Evolutionary conservation across 2,329 filamentous ascomycete genomes (phyloP).

Genomic region (Onygena corvina): DNA sequence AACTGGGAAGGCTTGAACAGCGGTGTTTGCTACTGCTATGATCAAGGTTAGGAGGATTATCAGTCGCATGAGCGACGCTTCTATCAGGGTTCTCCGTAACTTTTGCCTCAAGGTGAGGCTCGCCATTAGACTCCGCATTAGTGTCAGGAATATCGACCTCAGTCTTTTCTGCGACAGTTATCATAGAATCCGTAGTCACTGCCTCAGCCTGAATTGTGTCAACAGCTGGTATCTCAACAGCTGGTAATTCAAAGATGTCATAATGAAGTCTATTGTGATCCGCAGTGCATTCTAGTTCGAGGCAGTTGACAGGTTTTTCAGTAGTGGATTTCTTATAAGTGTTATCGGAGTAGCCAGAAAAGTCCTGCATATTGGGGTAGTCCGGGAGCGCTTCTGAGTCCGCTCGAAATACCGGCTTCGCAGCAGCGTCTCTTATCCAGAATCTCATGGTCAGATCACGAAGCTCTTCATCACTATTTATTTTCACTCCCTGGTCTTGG

Average conservation of each 20-base stretch:
- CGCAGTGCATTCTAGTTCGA: too few species aligned
- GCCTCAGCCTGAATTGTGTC: too few species aligned
- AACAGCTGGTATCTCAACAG: too few species aligned
- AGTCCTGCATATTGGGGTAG: too few species aligned
- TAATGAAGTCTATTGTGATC: too few species aligned
- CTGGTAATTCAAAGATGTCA: too few species aligned
- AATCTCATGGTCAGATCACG: neutral
- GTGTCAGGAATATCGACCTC: too few species aligned
- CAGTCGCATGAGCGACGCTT: neutral
- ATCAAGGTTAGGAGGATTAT: neutral
- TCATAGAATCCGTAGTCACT: too few species aligned
- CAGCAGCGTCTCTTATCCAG: neutral
- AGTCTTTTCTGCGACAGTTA: too few species aligned
- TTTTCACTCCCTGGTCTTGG: constrained; percentile 14
- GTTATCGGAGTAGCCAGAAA: too few species aligned
- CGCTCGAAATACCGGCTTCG: constrained; percentile 1
- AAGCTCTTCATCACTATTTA: constrained; percentile 6
- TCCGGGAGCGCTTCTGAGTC: neutral
- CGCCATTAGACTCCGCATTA: neutral
- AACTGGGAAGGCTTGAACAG: neutral
- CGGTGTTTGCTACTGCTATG: neutral
- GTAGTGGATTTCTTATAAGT: too few species aligned
- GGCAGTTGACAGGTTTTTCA: too few species aligned
- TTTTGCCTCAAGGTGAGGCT: neutral
- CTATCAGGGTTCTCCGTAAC: neutral